Percentiles rank a stretch among this genome's conserved stretches.
Evolutionary conservation across 176 grass and related monocot species (phyloP).

Genomic region (Hyparrhenia diplandra): DNA sequence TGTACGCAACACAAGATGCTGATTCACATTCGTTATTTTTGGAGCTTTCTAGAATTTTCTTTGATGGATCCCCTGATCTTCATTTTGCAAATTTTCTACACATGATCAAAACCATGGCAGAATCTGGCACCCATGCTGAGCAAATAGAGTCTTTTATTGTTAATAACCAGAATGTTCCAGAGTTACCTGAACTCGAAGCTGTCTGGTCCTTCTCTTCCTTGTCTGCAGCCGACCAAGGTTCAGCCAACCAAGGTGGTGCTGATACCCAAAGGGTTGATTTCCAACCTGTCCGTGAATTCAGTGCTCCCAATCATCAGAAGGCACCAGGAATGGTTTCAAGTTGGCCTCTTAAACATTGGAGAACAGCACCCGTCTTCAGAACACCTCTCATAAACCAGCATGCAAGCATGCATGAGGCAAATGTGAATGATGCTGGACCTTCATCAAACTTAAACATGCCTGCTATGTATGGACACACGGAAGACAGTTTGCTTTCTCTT

Average conservation of each 20-base stretch:
- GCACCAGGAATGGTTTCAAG: conserved; percentile 41
- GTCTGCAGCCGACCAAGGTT: conserved; percentile 18
- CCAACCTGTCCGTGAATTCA: conserved; percentile 26
- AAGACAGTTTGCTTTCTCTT: conserved; percentile 49
- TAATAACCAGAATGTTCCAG: conserved; percentile 20
- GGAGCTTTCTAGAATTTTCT: conserved; percentile 87
- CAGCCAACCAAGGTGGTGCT: conserved; percentile 11
- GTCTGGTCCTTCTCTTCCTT: conserved; percentile 68
- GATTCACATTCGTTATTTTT: conserved; percentile 81
- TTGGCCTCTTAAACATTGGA: conserved; percentile 71
- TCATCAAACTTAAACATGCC: conserved; percentile 12
- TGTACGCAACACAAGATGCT: conserved; percentile 51
- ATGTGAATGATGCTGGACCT: conserved; percentile 19
- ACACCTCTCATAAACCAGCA: conserved; percentile 22
- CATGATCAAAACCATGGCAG: conserved; percentile 77
- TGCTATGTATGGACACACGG: not conserved
- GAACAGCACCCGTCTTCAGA: conserved; percentile 54
- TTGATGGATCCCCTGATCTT: conserved; percentile 79
- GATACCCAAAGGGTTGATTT: conserved; percentile 20
- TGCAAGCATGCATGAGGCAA: conserved; percentile 4
- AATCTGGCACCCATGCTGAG: no score
- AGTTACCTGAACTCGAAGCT: conserved; percentile 58
- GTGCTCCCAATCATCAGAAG: conserved; percentile 23
- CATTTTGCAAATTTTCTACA: conserved; percentile 89
- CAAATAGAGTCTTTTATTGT: no score